These are phyloP conservation scores for Paracamarosporium sp. DNA, from an alignment of 2,329 filamentous ascomycete genomes.

Conservation along the genomic window DNA sequence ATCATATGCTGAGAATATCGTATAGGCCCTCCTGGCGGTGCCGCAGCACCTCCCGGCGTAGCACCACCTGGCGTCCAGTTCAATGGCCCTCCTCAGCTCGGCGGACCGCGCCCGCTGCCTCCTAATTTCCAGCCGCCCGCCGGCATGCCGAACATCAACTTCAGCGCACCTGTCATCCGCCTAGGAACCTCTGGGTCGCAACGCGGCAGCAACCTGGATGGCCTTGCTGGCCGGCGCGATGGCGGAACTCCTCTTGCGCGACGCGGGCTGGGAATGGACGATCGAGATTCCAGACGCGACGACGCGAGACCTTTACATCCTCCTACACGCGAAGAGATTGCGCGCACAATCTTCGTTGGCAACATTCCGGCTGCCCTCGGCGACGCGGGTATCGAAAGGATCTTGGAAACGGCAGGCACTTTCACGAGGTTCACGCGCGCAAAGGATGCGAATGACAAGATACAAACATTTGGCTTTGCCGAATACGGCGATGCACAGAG, in stretches of 20 bases:
- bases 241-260: slow-evolving; percentile 47
- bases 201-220: slow-evolving; percentile 60
- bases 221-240: slow-evolving; percentile 58
- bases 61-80: slow-evolving; percentile 79
- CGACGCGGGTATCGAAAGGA: slow-evolving; percentile 78
- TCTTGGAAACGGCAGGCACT: slow-evolving; percentile 78
- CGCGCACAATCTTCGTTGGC: slow-evolving; percentile 88
- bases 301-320: slow-evolving; percentile 70
- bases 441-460: slow-evolving; percentile 79
- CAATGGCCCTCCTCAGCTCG: slow-evolving; percentile 74
- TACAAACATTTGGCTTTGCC: slow-evolving; percentile 90
- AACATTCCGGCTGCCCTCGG: slow-evolving; percentile 81
- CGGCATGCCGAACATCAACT: slow-evolving; percentile 97
- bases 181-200: slow-evolving; percentile 76
- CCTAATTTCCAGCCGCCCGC: slow-evolving; percentile 85
- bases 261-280: slow-evolving; percentile 64
- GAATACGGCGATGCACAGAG: slow-evolving; percentile 93
- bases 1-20: slow-evolving; percentile 3
- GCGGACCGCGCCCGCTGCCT: slow-evolving; percentile 80
- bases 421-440: slow-evolving; percentile 86
- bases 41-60: slow-evolving; percentile 73
- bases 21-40: slow-evolving; percentile 75
- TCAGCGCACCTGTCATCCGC: slow-evolving; percentile 94
- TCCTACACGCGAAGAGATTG: slow-evolving; percentile 87
- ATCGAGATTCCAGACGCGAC: slow-evolving; percentile 65